These are phyloP conservation scores for Cicer arietinum DNA, from an alignment of 306 rosid genomes.

Conservation along the genomic window DNA sequence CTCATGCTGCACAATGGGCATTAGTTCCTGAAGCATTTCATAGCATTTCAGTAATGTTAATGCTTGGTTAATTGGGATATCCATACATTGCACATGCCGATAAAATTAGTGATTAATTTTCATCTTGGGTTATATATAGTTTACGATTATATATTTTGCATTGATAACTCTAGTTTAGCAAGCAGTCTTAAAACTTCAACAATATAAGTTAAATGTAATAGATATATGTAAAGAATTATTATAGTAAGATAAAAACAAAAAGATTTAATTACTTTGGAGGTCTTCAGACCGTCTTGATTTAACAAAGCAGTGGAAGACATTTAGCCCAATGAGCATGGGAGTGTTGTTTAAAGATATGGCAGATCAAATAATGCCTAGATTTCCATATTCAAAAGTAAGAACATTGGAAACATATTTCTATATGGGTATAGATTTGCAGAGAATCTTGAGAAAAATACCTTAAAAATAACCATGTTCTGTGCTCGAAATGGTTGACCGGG, in stretches of 20 bases:
- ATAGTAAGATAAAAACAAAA: too few species aligned
- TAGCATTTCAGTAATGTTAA: constrained; percentile 19
- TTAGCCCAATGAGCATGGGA: neutral
- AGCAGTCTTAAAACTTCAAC: constrained; percentile 6
- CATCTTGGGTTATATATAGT: neutral
- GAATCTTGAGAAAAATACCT: neutral
- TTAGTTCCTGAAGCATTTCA: constrained; percentile 10
- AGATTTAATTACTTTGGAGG: too few species aligned
- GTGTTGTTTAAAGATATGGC: neutral
- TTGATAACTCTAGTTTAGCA: neutral
- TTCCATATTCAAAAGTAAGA: neutral
- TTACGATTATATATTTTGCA: neutral
- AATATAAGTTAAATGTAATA: neutral
- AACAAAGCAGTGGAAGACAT: neutral
- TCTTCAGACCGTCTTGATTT: neutral
- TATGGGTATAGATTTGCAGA: neutral
- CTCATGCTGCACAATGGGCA: constrained; percentile 36
- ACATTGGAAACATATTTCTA: neutral
- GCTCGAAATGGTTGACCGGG: neutral
- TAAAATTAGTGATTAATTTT: neutral
- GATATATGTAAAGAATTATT: neutral
- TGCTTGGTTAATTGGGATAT: neutral
- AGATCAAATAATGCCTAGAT: neutral
- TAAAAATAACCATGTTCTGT: neutral
- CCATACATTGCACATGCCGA: constrained; percentile 8